Percentiles rank a stretch among this genome's conserved stretches.
phyloP scores from a whole-genome alignment of 139 green algal genomes.

The Ostreobium quekettii region DNA sequence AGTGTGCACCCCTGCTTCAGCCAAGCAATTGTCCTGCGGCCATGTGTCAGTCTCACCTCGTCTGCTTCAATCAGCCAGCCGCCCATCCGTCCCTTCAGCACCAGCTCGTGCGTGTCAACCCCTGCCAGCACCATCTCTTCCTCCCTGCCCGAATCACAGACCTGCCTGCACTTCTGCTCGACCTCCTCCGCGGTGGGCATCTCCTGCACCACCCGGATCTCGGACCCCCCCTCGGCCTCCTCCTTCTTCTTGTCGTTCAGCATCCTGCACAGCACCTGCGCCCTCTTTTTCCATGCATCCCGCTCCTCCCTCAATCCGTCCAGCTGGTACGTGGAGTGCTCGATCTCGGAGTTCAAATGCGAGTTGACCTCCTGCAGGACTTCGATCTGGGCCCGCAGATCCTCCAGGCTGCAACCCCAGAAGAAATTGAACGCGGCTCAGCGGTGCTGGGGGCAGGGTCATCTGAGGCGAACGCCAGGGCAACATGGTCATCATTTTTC shows the following conservation, averaged over 20 bases:
- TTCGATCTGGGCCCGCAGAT: slow-evolving; percentile 32
- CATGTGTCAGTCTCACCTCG: slow-evolving; percentile 39
- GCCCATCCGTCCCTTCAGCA: slow-evolving; percentile 28
- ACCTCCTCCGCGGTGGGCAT: background rate
- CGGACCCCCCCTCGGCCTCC: background rate
- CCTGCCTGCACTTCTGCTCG: background rate
- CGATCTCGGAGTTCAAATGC: slow-evolving; percentile 32
- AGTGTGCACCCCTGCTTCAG: too few species aligned
- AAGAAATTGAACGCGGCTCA: too few species aligned
- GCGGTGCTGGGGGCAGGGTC: too few species aligned
- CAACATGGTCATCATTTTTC: too few species aligned
- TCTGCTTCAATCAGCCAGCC: slow-evolving; percentile 39
- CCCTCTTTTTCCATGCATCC: slow-evolving; percentile 27
- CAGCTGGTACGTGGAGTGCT: slow-evolving; percentile 16
- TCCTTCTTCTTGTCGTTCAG: background rate
- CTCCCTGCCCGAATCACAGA: background rate
- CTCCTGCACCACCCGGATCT: background rate
- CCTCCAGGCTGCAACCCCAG: too few species aligned
- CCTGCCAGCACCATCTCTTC: slow-evolving; percentile 12
- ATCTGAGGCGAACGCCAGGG: too few species aligned
- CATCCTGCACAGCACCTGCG: background rate
- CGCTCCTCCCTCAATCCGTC: slow-evolving; percentile 25
- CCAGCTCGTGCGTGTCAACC: slow-evolving; percentile 11
- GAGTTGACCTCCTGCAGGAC: slow-evolving; percentile 34
- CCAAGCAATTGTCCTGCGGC: too few species aligned